Conservation (phyloP, 2,329 filamentous ascomycete species). For the Ceratocystis eucalypticola region DNA sequence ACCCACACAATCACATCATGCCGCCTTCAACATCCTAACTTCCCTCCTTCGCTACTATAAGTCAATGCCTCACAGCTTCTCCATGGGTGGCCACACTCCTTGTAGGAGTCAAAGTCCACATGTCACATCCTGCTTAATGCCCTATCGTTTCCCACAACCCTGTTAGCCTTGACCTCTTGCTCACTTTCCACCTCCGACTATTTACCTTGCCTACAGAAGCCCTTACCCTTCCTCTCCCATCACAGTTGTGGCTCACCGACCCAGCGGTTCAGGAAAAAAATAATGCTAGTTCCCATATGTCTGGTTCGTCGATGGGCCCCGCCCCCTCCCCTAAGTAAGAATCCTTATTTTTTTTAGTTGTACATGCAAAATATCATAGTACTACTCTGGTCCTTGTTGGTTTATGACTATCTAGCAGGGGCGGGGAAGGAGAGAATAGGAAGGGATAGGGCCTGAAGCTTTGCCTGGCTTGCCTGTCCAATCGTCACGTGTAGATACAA, state of each 20-base stretch:
- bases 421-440: no score
- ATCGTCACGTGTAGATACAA: neutral
- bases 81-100: neutral
- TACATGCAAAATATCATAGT: neutral
- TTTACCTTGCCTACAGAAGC: neutral
- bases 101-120: neutral
- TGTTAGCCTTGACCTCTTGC: neutral
- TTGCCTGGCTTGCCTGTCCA: no score
- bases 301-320: neutral
- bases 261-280: neutral
- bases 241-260: constrained; percentile 2
- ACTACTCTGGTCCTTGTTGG: no score
- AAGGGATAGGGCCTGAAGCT: no score
- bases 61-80: constrained; percentile 1
- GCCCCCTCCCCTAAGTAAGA: neutral
- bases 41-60: neutral
- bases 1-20: neutral
- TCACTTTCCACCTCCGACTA: neutral
- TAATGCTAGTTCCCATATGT: neutral
- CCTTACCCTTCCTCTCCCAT: neutral
- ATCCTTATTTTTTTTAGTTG: neutral
- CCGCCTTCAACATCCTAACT: no score
- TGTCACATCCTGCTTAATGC: constrained; percentile 1
- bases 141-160: neutral
- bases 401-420: no score